Conservation (phyloP, 257 asterid species). For the Primulina eburnea region DNA sequence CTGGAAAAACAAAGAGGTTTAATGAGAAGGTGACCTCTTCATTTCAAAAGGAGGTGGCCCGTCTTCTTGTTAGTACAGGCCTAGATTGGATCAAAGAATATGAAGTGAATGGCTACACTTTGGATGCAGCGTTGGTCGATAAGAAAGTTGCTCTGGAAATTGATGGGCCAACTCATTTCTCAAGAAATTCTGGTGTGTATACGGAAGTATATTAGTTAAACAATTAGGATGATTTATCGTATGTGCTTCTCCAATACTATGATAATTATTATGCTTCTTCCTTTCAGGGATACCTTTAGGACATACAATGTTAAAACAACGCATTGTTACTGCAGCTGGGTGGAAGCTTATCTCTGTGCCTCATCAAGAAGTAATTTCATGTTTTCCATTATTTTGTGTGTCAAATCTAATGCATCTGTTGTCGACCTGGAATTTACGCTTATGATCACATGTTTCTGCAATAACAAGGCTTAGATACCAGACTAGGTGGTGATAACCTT, state of each 20-base stretch:
- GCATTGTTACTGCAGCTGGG: constrained; percentile 73
- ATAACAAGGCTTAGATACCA: background rate
- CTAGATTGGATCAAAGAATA: constrained; percentile 83
- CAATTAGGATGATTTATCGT: background rate
- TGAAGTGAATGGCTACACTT: constrained; percentile 68
- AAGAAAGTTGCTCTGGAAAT: constrained; percentile 80
- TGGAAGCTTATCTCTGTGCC: constrained; percentile 71
- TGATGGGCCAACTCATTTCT: constrained; percentile 95
- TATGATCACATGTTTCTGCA: background rate
- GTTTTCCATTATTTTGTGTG: background rate
- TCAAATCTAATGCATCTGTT: background rate
- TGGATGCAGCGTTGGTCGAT: constrained; percentile 82
- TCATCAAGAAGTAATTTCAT: constrained; percentile 70
- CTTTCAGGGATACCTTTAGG: constrained; percentile 72
- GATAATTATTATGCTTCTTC: constrained; percentile 20
- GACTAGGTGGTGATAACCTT: background rate
- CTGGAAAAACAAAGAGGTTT: constrained; percentile 76
- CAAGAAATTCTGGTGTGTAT: constrained; percentile 75
- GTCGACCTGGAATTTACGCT: background rate
- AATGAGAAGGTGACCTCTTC: constrained; percentile 83
- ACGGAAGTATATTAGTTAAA: background rate
- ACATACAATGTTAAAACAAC: constrained; percentile 86
- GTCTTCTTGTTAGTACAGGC: constrained; percentile 91
- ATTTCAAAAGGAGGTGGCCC: constrained; percentile 87
- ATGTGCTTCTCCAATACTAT: background rate